These are phyloP conservation scores for Lasiosphaeriaceae sp. DNA, from an alignment of 495 filamentous ascomycete genomes.

Conservation along the genomic window DNA sequence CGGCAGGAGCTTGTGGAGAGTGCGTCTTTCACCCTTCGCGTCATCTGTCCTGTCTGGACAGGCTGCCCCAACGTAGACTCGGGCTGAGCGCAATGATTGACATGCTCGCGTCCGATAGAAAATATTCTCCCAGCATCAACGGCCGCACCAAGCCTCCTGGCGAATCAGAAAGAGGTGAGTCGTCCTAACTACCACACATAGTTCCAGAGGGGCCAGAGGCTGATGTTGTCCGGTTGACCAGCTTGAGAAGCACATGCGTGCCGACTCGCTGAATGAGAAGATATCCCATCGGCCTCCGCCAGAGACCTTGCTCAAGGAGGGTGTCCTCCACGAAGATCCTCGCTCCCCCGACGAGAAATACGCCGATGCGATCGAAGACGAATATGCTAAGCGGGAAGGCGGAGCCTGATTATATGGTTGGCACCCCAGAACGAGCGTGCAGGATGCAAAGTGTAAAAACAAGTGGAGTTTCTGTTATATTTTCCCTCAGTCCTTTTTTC, in stretches of 20 bases:
- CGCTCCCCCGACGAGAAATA: slow-evolving; percentile 48
- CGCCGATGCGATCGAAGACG: slow-evolving; percentile 46
- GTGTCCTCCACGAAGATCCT: slow-evolving; percentile 66
- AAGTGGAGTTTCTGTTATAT: no score
- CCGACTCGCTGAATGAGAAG: slow-evolving; percentile 78
- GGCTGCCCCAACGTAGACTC: no score
- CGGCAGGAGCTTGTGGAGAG: slow-evolving; percentile 80
- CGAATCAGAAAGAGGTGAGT: slow-evolving; percentile 64
- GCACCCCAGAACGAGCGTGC: no score
- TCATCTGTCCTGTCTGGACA: neutral
- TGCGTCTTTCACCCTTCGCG: slow-evolving; percentile 37
- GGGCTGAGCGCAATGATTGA: slow-evolving; percentile 5
- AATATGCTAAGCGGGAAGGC: slow-evolving; percentile 48
- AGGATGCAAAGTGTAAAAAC: no score
- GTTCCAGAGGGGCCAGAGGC: neutral
- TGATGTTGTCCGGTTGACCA: slow-evolving; percentile 10
- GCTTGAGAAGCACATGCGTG: slow-evolving; percentile 80
- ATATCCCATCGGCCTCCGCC: slow-evolving; percentile 70
- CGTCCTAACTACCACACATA: neutral
- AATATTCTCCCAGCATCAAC: slow-evolving; percentile 79
- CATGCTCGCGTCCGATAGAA: slow-evolving; percentile 31
- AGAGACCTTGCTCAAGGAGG: slow-evolving; percentile 70
- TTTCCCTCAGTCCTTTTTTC: no score
- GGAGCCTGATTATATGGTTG: slow-evolving; percentile 31
- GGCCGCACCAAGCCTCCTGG: slow-evolving; percentile 71